Conservation (phyloP, 306 rosid genomes). For the Benincasa hispida region DNA sequence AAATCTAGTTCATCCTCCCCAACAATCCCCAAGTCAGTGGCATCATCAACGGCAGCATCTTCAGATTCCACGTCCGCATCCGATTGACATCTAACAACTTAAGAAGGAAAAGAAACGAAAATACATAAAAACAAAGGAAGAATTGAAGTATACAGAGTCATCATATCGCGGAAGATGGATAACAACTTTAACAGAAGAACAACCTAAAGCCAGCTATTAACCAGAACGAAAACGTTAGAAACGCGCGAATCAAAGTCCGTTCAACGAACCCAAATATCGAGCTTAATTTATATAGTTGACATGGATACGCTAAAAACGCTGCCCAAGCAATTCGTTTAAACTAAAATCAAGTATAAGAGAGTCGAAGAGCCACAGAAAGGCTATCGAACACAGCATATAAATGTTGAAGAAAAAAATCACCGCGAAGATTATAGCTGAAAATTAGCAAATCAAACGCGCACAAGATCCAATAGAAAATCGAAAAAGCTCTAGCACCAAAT, state of each 20-base stretch:
- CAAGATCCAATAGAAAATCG: neutral
- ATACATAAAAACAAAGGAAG: neutral
- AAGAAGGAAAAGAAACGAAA: constrained; percentile 6
- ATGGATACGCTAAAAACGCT: neutral
- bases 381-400: neutral
- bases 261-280: neutral
- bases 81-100: constrained; percentile 68
- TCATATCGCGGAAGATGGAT: neutral
- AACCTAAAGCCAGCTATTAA: neutral
- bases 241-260: neutral
- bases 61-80: constrained; percentile 32
- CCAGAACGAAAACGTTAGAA: neutral
- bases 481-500: neutral
- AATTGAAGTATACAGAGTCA: neutral
- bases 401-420: neutral
- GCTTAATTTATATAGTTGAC: neutral
- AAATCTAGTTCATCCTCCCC: constrained; percentile 70
- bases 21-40: constrained; percentile 59
- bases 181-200: neutral
- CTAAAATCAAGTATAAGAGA: neutral
- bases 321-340: neutral
- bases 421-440: neutral
- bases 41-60: constrained; percentile 43
- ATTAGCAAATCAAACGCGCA: neutral
- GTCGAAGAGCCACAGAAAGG: neutral